Base-by-base conservation (phyloP, 331 rosid genomes). In the Rosa hybrid region DNA sequence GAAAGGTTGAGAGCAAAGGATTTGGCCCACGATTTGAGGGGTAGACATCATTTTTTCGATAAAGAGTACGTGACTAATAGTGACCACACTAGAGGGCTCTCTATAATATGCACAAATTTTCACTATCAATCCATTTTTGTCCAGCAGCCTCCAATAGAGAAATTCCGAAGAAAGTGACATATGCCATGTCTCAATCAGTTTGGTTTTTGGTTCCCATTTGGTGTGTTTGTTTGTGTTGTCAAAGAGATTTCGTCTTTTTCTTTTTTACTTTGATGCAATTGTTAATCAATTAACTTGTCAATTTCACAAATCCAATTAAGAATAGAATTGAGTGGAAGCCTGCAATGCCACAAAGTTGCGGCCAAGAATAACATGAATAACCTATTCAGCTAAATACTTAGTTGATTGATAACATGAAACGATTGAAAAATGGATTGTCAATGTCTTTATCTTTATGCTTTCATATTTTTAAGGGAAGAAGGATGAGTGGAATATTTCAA, bases 111-210 rank as follows among this genome's bases (percentile, higher is more conserved):
- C 74, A 70, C 73, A 81, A 75, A 76, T 48, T 69, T 69, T 25
- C 76, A 21, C 63, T 56, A 68, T 56, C 80, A 64, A 49, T 77
- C 80, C 69, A 13, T 68, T 44, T 75, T 68, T 75, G 60, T 77
- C 57, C 53, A 25, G 80, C 80, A 67, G 68, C 80, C 80, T 81
- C 84, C 80, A 71, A 71, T 65, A 50, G 64, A 82, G 68, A 77
- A 82, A 77, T 82, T 82, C 74, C 78, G 50, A 71, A 77, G 74
- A 60, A 59, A 57, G 56, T 34, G 68, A 76, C 71, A 57, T 65
- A 44, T 27, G 20, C 23, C 23, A 13, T 50, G 81, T 82, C 81
- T 71, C 64, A 18, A 77, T 82, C 81, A 77, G 50, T 82, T 82
- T 76, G 81, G 72, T 68, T 68, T 34, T 68, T 68, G 72, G 78